Percentiles rank a stretch among this genome's conserved stretches.
phyloP scores from a whole-genome alignment of 345 rosid species.

The Populus simonii region DNA sequence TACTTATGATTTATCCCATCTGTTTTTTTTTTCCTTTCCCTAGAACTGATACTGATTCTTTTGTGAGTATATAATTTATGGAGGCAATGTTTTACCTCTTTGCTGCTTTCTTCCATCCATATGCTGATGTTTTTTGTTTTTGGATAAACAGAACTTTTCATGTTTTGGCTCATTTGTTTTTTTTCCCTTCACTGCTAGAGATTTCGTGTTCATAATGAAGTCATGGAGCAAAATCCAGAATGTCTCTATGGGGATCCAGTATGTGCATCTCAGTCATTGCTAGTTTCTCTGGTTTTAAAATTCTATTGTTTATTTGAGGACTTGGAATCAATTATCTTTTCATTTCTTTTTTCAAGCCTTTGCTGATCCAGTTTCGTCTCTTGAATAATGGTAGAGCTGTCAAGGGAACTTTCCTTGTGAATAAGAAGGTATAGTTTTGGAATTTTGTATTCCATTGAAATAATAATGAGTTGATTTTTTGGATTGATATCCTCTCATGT shows the following conservation, averaged over 20 bases:
- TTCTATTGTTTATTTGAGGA: not conserved
- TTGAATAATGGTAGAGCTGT: conserved; percentile 62
- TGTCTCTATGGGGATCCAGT: conserved; percentile 31
- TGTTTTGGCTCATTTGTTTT: not conserved
- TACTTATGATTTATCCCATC: no score
- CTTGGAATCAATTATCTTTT: conserved; percentile 7
- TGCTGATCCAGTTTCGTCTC: conserved; percentile 74
- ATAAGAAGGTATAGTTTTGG: conserved; percentile 51
- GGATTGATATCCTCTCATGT: no score
- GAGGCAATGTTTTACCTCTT: not conserved
- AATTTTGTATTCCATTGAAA: conserved; percentile 4
- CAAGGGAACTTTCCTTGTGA: conserved; percentile 79
- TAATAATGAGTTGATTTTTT: not conserved
- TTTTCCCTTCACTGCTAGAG: conserved; percentile 2
- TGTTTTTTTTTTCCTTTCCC: no score
- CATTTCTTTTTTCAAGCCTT: conserved; percentile 46
- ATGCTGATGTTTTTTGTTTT: not conserved
- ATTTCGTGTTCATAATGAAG: conserved; percentile 4
- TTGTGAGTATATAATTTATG: not conserved
- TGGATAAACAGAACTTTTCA: not conserved
- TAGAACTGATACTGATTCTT: not conserved
- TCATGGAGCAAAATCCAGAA: conserved; percentile 21
- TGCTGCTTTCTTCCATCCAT: not conserved
- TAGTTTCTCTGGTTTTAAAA: not conserved
- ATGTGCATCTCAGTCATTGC: conserved; percentile 14